Evolutionary conservation across 2,329 filamentous ascomycete genomes (phyloP), one percentile per base, ranked within the genome.

Genomic region (Bipolaris bicolor): DNA sequence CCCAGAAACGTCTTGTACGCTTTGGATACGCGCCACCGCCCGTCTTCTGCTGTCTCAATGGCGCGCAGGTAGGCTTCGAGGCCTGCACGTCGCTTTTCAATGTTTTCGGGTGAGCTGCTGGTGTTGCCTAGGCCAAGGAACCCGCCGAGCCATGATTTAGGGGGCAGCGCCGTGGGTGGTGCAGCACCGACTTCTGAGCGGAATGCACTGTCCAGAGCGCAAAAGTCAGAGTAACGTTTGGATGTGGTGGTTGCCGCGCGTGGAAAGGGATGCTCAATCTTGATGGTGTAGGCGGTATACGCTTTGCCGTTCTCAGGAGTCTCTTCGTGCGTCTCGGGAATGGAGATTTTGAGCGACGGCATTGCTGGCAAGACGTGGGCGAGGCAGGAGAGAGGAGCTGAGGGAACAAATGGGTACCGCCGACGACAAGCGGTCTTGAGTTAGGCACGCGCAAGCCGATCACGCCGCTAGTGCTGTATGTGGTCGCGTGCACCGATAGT

Each of bases 211-310:
- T 95, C 86, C 15, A 96, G 86, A 45, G 81, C 75, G 53, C 81
- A 80, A 71, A 95, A 95, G 73, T 95, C 91, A 51, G 88, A 91
- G 81, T 94, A 96, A 68, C 91, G 89, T 77, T 93, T 94, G 69
- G 88, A 86, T 5, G 92, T 82, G 63, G 90, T 88, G 67, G 89
- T 90, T 4, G 89, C 90, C 46, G 89, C 87, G 13, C 94, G 83
- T 0, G 91, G 90, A 1, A 92, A 86, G 49, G 90, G 90, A 0
- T 92, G 86, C 50, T 89, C 87, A 57, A 95, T 82, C 20, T 86
- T 88, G 75, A 93, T 88, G 75, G 91, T 90, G 81, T 93, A 94
- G 63, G 89, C 83, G 0, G 90, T 93, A 76, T 87, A 92, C 0
- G 88, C 83, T 69, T 91, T 91, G 61, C 68, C 64, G 16, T 60